phyloP scores from a whole-genome alignment of 2,329 filamentous ascomycete species.

The Juglanconis oblonga region DNA sequence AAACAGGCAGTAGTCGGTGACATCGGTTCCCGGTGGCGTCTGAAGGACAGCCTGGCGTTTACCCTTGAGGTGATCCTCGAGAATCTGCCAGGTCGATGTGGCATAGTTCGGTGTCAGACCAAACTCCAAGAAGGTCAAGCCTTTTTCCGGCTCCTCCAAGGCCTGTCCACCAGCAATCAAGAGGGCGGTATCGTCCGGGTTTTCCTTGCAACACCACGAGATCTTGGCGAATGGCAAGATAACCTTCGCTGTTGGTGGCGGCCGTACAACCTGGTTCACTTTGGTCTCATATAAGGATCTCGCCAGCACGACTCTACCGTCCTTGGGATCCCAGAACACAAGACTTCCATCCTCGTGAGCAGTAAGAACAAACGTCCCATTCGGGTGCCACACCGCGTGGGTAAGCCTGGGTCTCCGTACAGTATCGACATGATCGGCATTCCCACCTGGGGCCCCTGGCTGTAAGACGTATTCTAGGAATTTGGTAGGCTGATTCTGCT shows the following conservation, averaged over 20 bases:
- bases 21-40: slow-evolving; percentile 73
- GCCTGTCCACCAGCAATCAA: slow-evolving; percentile 79
- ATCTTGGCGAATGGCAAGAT: slow-evolving; percentile 77
- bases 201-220: slow-evolving; percentile 90
- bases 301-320: slow-evolving; percentile 79
- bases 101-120: slow-evolving; percentile 86
- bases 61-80: slow-evolving; percentile 76
- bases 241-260: slow-evolving; percentile 51
- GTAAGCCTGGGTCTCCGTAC: slow-evolving; percentile 71
- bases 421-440: slow-evolving; percentile 59
- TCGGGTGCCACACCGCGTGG: slow-evolving; percentile 91
- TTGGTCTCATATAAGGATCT: slow-evolving; percentile 73
- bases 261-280: slow-evolving; percentile 63
- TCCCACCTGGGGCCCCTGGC: slow-evolving; percentile 79
- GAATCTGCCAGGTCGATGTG: slow-evolving; percentile 83
- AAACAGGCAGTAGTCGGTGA: slow-evolving; percentile 78
- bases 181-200: slow-evolving; percentile 89
- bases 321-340: slow-evolving; percentile 91
- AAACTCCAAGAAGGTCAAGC: slow-evolving; percentile 85
- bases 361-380: slow-evolving; percentile 82
- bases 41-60: slow-evolving; percentile 70
- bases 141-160: slow-evolving; percentile 65
- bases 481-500: slow-evolving; percentile 75
- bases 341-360: slow-evolving; percentile 88
- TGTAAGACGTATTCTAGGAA: slow-evolving; percentile 84